Evolutionary conservation across 2,329 filamentous ascomycete genomes (phyloP).

Genomic region (Trichoderma brevicompactum): DNA sequence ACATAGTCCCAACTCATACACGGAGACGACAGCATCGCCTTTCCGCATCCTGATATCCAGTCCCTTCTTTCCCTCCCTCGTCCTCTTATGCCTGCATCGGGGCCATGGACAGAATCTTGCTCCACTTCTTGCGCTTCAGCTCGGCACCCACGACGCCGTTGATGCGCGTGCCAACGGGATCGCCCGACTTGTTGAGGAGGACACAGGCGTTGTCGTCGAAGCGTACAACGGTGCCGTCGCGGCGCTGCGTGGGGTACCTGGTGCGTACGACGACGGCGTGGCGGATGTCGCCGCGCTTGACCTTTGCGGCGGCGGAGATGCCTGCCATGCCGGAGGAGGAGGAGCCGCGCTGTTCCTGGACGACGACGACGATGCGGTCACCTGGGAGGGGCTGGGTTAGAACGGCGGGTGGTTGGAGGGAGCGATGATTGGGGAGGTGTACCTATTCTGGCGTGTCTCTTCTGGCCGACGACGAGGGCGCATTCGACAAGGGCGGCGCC

Average conservation of each 20-base stretch:
- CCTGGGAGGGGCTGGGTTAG: slow-evolving; percentile 56
- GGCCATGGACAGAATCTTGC: slow-evolving; percentile 95
- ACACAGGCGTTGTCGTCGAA: slow-evolving; percentile 99
- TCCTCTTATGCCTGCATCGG: slow-evolving; percentile 63
- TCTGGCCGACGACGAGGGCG: slow-evolving; percentile 88
- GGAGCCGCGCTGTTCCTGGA: slow-evolving; percentile 91
- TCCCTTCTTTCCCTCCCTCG: background rate
- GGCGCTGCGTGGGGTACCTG: slow-evolving; percentile 81
- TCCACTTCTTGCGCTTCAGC: slow-evolving; percentile 92
- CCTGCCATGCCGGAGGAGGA: slow-evolving; percentile 73
- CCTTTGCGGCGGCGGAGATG: slow-evolving; percentile 80
- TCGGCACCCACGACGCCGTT: slow-evolving; percentile 91
- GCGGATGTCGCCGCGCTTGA: slow-evolving; percentile 92
- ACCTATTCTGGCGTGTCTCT: slow-evolving; percentile 88
- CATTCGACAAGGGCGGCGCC: slow-evolving; percentile 97
- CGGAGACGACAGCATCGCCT: slow-evolving; percentile 25
- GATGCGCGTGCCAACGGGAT: slow-evolving; percentile 90
- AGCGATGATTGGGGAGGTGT: slow-evolving; percentile 33
- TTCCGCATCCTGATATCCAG: background rate
- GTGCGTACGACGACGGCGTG: slow-evolving; percentile 96
- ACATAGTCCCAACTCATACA: slow-evolving; percentile 40
- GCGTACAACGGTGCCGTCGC: slow-evolving; percentile 85
- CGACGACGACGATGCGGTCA: slow-evolving; percentile 95
- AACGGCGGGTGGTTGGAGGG: background rate
- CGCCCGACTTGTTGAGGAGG: slow-evolving; percentile 93